phyloP scores from a whole-genome alignment of 2,329 filamentous ascomycete species.

The Bipolaris sorokiniana region DNA sequence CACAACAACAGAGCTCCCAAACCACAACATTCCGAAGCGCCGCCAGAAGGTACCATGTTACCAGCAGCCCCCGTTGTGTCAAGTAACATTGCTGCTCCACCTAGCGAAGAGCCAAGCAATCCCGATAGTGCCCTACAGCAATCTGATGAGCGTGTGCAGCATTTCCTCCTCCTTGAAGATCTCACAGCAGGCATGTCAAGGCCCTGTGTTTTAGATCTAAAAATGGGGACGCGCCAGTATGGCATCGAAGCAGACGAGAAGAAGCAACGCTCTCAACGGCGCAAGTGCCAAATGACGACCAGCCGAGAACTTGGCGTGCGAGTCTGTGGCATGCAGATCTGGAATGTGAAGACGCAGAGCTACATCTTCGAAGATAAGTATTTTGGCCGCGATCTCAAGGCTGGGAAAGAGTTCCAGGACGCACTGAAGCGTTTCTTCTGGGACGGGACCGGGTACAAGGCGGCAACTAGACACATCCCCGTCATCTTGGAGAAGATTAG shows the following conservation, averaged over 20 bases:
- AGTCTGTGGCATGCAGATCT: conserved; percentile 94
- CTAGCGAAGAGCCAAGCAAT: conserved; percentile 42
- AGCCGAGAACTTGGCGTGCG: conserved; percentile 90
- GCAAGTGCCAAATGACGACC: conserved; percentile 91
- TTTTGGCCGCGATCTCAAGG: conserved; percentile 86
- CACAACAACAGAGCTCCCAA: background rate
- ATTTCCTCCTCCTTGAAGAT: conserved; percentile 92
- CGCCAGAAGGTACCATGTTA: conserved; percentile 37
- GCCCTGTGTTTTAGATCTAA: conserved; percentile 95
- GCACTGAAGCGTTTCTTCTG: conserved; percentile 89
- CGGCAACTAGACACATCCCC: conserved; percentile 85
- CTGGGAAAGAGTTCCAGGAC: conserved; percentile 85
- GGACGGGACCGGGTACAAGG: conserved; percentile 80
- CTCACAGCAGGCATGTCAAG: conserved; percentile 95
- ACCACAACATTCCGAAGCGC: conserved; percentile 1
- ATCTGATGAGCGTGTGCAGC: conserved; percentile 74
- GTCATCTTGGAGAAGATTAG: conserved; percentile 83
- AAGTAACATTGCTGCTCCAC: conserved; percentile 17
- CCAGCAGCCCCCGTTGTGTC: conserved; percentile 41
- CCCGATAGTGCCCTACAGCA: conserved; percentile 55
- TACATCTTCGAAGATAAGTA: conserved; percentile 99
- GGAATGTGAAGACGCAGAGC: conserved; percentile 81
- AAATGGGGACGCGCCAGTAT: conserved; percentile 98
- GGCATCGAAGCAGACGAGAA: conserved; percentile 89
- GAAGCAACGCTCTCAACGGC: conserved; percentile 89